These are phyloP conservation scores for Rhodotorula kratochvilovae DNA, from an alignment of 768 basidiomycete species.

Conservation along the genomic window DNA sequence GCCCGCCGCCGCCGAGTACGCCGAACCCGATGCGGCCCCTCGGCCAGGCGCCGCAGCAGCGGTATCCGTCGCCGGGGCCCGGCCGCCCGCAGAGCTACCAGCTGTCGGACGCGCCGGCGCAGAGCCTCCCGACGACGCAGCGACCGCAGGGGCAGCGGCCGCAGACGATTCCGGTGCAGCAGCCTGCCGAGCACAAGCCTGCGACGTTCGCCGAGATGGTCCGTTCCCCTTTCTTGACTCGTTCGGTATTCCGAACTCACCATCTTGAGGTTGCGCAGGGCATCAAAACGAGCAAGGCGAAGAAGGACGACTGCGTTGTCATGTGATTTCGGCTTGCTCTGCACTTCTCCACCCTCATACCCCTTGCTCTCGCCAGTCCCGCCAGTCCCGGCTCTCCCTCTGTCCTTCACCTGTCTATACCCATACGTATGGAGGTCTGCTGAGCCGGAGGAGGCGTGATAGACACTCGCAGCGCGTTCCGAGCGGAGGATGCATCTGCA, in stretches of 20 bases:
- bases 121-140: neutral
- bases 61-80: slow-evolving; percentile 11
- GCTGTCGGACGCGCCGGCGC: slow-evolving; percentile 13
- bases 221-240: neutral
- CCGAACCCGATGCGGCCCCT: slow-evolving; percentile 3
- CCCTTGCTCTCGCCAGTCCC: neutral
- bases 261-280: slow-evolving; percentile 2
- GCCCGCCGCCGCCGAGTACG: slow-evolving; percentile 7
- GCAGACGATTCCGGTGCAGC: slow-evolving; percentile 5
- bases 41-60: neutral
- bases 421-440: neutral
- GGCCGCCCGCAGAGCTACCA: slow-evolving; percentile 10
- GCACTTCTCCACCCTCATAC: neutral
- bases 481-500: too few relatives aligned
- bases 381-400: neutral
- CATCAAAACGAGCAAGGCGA: slow-evolving; percentile 34
- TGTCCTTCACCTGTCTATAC: too few relatives aligned
- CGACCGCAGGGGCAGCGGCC: neutral
- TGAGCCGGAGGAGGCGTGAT: too few relatives aligned
- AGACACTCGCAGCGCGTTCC: neutral
- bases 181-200: slow-evolving; percentile 12
- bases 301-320: slow-evolving; percentile 33
- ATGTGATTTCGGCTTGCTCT: neutral
- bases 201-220: slow-evolving; percentile 38
- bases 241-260: neutral